Conservation (phyloP, 2,329 filamentous ascomycete genomes). For the Cyphellophora attinorum region DNA sequence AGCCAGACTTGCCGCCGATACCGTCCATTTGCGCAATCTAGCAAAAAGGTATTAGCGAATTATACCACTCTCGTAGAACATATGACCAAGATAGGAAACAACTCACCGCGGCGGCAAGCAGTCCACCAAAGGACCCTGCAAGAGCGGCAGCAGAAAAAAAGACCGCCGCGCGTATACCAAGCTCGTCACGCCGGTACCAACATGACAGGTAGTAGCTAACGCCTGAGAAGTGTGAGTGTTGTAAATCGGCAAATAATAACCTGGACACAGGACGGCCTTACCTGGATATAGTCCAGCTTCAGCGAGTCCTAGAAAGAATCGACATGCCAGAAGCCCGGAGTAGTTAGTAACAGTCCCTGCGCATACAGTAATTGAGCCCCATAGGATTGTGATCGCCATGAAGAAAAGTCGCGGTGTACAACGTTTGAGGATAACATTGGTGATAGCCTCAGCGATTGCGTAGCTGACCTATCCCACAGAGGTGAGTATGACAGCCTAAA, state of each 20-base stretch:
- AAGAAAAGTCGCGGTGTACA: constrained; percentile 55
- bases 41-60: no score
- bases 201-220: constrained; percentile 41
- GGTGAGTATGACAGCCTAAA: constrained; percentile 23
- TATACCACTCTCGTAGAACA: no score
- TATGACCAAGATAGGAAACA: no score
- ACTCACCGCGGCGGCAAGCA: constrained; percentile 43
- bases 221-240: constrained; percentile 19
- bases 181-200: constrained; percentile 48
- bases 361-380: constrained; percentile 64
- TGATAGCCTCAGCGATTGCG: constrained; percentile 46
- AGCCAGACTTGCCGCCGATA: constrained; percentile 27
- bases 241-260: background rate
- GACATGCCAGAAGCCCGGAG: constrained; percentile 29
- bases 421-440: constrained; percentile 49
- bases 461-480: no score
- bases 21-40: constrained; percentile 29
- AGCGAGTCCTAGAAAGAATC: constrained; percentile 41
- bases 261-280: constrained; percentile 31
- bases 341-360: constrained; percentile 49
- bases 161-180: constrained; percentile 49
- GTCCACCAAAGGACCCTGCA: constrained; percentile 44
- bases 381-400: constrained; percentile 54
- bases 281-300: constrained; percentile 54
- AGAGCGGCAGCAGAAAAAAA: constrained; percentile 46